Percentiles rank a stretch among this genome's conserved stretches.
Evolutionary conservation across 768 basidiomycete species (phyloP).

Genomic region (Botryobasidium botryosum): DNA sequence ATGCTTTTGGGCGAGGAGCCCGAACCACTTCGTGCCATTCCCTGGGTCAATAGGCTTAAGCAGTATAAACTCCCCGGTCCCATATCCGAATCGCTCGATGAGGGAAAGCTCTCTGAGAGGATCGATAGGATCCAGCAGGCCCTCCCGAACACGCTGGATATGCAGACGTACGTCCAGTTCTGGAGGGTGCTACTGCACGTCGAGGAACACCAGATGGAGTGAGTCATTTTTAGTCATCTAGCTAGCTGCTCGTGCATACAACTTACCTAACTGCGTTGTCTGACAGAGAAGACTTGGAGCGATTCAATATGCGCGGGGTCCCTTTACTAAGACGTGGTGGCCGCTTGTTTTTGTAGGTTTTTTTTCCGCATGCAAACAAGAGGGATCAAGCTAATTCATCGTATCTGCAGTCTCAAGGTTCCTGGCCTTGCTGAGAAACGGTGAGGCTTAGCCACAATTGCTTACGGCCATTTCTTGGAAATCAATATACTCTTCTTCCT

Average conservation of each 20-base stretch:
- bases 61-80: not conserved
- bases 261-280: too few relatives aligned
- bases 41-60: not conserved
- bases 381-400: not conserved
- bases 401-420: slow-evolving; percentile 27
- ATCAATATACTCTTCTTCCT: too few relatives aligned
- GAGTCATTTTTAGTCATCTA: too few relatives aligned
- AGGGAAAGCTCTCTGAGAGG: slow-evolving; percentile 14
- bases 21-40: not conserved
- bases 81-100: slow-evolving; percentile 12
- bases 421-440: slow-evolving; percentile 41
- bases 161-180: slow-evolving; percentile 26
- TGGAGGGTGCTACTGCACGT: slow-evolving; percentile 40
- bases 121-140: slow-evolving; percentile 12
- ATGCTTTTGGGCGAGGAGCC: not conserved
- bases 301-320: slow-evolving; percentile 21
- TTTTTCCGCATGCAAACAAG: not conserved
- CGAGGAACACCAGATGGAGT: slow-evolving; percentile 34
- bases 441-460: too few relatives aligned
- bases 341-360: not conserved
- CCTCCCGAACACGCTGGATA: slow-evolving; percentile 27
- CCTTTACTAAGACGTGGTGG: slow-evolving; percentile 18
- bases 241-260: slow-evolving; percentile 23
- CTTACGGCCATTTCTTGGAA: too few relatives aligned
- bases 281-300: slow-evolving; percentile 18